These are phyloP conservation scores for Beta vulgaris DNA, from an alignment of 148 eudicot genomes.

Conservation along the genomic window DNA sequence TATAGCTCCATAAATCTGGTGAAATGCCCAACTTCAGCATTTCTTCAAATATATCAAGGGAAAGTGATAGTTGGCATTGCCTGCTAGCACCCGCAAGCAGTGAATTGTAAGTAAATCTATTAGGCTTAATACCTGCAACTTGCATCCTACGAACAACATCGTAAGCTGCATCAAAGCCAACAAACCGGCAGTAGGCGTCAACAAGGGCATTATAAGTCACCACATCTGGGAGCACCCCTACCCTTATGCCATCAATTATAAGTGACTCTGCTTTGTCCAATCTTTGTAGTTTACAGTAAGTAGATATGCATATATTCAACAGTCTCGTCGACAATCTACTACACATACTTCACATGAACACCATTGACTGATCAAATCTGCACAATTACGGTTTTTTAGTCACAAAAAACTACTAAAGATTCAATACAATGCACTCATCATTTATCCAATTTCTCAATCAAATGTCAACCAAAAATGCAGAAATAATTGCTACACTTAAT, in stretches of 20 bases:
- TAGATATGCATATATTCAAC: conserved; percentile 70
- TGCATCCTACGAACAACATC: conserved; percentile 61
- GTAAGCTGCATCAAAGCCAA: conserved; percentile 70
- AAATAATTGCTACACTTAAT: no score
- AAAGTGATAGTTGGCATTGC: conserved; percentile 34
- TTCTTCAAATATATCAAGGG: conserved; percentile 68
- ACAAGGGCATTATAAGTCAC: conserved; percentile 85
- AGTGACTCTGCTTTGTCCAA: conserved; percentile 77
- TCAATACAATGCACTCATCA: no score
- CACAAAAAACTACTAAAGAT: no score
- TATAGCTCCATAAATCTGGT: conserved; percentile 82
- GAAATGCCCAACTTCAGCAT: conserved; percentile 61
- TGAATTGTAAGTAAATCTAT: conserved; percentile 72
- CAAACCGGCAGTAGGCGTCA: conserved; percentile 73
- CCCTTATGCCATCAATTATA: conserved; percentile 71
- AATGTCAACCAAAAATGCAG: no score
- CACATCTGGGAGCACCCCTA: conserved; percentile 80
- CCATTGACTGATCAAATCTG: conserved; percentile 18
- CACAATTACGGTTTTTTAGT: neutral
- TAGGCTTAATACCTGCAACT: conserved; percentile 77
- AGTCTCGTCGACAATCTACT: conserved; percentile 62
- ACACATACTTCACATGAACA: conserved; percentile 29
- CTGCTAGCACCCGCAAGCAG: conserved; percentile 75
- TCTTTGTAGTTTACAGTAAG: conserved; percentile 59
- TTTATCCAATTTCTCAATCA: no score